phyloP scores from a whole-genome alignment of 345 rosid genomes.

The Ceriops zippeliana region DNA sequence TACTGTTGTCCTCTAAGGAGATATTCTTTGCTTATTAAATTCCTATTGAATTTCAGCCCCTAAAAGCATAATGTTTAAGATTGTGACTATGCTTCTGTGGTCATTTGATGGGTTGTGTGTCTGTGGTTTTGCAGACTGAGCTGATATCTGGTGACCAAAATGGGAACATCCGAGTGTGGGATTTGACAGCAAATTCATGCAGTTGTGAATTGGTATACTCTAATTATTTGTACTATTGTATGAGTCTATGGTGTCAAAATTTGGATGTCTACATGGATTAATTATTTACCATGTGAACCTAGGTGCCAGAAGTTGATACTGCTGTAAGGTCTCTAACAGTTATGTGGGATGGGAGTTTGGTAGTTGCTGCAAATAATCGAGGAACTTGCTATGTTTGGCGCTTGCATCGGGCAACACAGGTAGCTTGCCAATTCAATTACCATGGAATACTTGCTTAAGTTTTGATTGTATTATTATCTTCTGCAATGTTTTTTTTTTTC shows the following conservation, averaged over 20 bases:
- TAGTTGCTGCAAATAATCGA: constrained; percentile 86
- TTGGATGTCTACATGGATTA: background rate
- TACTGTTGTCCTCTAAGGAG: background rate
- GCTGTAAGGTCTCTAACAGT: constrained; percentile 85
- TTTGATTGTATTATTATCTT: constrained; percentile 5
- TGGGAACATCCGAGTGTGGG: constrained; percentile 97
- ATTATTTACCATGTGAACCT: constrained; percentile 13
- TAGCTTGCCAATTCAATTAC: constrained; percentile 18
- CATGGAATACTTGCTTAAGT: background rate
- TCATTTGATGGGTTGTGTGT: constrained; percentile 2
- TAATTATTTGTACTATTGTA: constrained; percentile 4
- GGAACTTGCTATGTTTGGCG: constrained; percentile 99
- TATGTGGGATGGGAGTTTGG: constrained; percentile 98
- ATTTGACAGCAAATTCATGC: constrained; percentile 90
- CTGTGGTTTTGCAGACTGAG: constrained; percentile 58
- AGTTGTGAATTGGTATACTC: constrained; percentile 83
- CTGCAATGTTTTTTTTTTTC: too few species aligned
- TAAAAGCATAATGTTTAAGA: background rate
- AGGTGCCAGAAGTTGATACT: constrained; percentile 93
- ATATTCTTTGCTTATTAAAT: background rate
- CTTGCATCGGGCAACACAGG: constrained; percentile 74
- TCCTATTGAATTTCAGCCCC: background rate
- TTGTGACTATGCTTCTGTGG: background rate
- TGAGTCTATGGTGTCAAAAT: background rate
- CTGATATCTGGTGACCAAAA: constrained; percentile 96